Evolutionary conservation across 2,329 filamentous ascomycete genomes (phyloP), one percentile per base, ranked within the genome.

Genomic region (Ceratocystis cacaofunesta): DNA sequence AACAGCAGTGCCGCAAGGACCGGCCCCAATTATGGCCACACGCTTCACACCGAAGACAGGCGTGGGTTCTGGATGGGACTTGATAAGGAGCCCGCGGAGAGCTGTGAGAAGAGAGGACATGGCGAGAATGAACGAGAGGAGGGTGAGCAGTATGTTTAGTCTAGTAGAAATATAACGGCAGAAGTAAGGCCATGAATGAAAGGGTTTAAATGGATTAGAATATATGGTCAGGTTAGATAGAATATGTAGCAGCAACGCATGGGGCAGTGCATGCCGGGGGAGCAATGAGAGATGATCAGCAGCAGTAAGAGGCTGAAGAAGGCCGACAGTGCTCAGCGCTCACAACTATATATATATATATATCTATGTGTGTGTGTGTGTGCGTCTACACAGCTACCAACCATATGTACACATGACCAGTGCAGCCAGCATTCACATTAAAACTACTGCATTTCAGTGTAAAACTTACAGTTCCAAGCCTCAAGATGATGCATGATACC

Each of bases 11-110:
- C 92, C 92, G 68, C 83, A 83, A 0, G 92, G 89, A 0, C 92
- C 92, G 8, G 88, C 91, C 25, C 92, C 92, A 69, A 96, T 84
- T 68, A 96, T 79, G 69, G 89, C 90, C 69, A 96, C 79, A 58
- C 75, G 82, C 67, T 79, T 79, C 61, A 88, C 79, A 68, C 77
- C 69, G 71, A 83, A 84, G 3, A 65, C 65, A 3, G 62, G 52
- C 6, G 69, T 66, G 17, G 61, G 36, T 28, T 36, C 48, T 10
- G 32, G 36, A 32, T 1, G 19, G 12, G 61, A 17, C 46, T 28
- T 46, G 48, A 58, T 43, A 22, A 60, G 10, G 1, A 65, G 41
- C 6, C 55, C 19, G 2, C 41, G 22, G 2, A 64, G 32, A 46
- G 61, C 41, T 28, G 52, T 41, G 52, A 61, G 48, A 12, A 65